Evolutionary conservation across 148 eudicot genomes (phyloP).

Genomic region (Rhododendron ovatum): DNA sequence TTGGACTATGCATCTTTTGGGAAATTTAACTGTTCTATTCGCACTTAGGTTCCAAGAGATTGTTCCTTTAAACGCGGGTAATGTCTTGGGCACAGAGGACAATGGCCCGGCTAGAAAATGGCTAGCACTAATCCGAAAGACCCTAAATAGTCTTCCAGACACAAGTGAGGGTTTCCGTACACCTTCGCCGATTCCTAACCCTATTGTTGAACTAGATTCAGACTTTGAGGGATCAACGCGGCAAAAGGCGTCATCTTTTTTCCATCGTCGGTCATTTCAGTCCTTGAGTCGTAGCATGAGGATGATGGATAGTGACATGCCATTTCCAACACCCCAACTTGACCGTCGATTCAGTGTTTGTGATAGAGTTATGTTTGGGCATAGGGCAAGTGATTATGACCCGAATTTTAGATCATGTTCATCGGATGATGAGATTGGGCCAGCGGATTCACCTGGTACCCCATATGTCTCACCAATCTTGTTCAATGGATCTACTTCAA

Average conservation of each 20-base stretch:
- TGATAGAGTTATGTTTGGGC: slow-evolving; percentile 58
- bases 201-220: slow-evolving; percentile 65
- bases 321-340: slow-evolving; percentile 44
- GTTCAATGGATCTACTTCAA: slow-evolving; percentile 33
- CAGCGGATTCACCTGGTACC: slow-evolving; percentile 40
- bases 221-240: slow-evolving; percentile 72
- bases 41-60: slow-evolving; percentile 85
- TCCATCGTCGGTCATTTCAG: slow-evolving; percentile 76
- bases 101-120: slow-evolving; percentile 89
- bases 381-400: slow-evolving; percentile 64
- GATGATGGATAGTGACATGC: slow-evolving; percentile 37
- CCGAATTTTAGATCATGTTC: slow-evolving; percentile 50
- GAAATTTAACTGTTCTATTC: slow-evolving; percentile 3
- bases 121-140: slow-evolving; percentile 71
- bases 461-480: slow-evolving; percentile 42
- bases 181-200: slow-evolving; percentile 73
- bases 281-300: slow-evolving; percentile 70
- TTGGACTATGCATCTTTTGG: neutral
- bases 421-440: slow-evolving; percentile 71
- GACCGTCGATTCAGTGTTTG: slow-evolving; percentile 84
- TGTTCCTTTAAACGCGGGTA: slow-evolving; percentile 96
- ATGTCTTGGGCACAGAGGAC: slow-evolving; percentile 96
- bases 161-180: slow-evolving; percentile 43
- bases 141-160: slow-evolving; percentile 75
- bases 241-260: slow-evolving; percentile 50